Evolutionary conservation across 768 basidiomycete genomes (phyloP), one percentile per base, ranked within the genome.

Genomic region (Peribolospora kevripleyi): DNA sequence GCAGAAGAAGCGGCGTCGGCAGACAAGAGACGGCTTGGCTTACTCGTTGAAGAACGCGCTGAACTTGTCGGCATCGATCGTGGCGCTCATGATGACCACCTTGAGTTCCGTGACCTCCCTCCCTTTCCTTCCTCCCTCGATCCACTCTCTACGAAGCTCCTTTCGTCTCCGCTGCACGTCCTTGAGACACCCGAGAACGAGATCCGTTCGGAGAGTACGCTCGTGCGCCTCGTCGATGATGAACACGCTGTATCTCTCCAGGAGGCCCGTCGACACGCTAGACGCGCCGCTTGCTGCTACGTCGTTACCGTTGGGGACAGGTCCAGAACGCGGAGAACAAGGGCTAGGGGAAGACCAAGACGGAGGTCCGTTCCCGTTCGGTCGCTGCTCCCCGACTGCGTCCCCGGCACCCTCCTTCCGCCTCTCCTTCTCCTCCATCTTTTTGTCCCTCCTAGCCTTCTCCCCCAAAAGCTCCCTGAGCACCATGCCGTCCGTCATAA

Each of bases 141-240:
- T 51, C 14, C 51, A 54, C 47, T 54, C 43, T 13, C 9, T 52
- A 10, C 55, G 68, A 66, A 59, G 57, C 14, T 53, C 63, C 61
- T 85, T 87, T 60, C 91, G 71, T 52, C 71, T 67, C 46, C 69
- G 71, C 62, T 81, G 77, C 57, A 97, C 87, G 37, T 70, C 73
- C 69, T 93, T 97, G 51, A 98, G 72, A 57, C 79, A 84, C 1
- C 90, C 80, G 46, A 97, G 75, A n/a, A 95, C 72, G 52, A 98
- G 71, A 67, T 98, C 93, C 5, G 93, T 98, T 46, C 90, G 76
- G 39, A 98, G 70, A 0, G 87, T 91, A 55, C 93, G 76, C 65
- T 98, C 93, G 68, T 98, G 93, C 0, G 93, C 93, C 66, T 98
- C 93, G 62, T 98, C 93, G 47, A 98, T 79, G 55, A 97, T 73